These are phyloP conservation scores for Claviceps humidiphila DNA, from an alignment of 2,329 filamentous ascomycete species.

Conservation along the genomic window DNA sequence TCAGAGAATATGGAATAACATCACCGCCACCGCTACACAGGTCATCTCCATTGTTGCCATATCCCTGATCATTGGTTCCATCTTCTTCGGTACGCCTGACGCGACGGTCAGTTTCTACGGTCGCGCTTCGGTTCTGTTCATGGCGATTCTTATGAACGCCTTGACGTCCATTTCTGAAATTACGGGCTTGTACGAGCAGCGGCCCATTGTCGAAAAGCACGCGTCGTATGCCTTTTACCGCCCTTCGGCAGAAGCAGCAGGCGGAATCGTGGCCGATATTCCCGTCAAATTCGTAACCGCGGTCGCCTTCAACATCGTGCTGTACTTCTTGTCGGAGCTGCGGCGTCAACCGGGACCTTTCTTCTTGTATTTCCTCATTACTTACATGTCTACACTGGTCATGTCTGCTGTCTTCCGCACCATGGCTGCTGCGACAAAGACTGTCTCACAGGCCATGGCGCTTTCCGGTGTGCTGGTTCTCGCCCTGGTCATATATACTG, in stretches of 20 bases:
- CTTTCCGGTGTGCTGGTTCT: conserved; percentile 41
- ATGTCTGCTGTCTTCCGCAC: conserved; percentile 69
- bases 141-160: conserved; percentile 46
- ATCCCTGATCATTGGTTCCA: conserved; percentile 47
- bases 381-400: conserved; percentile 52
- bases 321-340: conserved; percentile 44
- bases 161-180: conserved; percentile 44
- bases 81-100: conserved; percentile 40
- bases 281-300: conserved; percentile 43
- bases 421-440: conserved; percentile 57
- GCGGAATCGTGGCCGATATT: conserved; percentile 40
- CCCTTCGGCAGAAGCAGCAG: conserved; percentile 38
- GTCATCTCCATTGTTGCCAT: conserved; percentile 37
- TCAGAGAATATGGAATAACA: conserved; percentile 39
- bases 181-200: conserved; percentile 28
- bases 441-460: conserved; percentile 44
- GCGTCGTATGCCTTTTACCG: conserved; percentile 37
- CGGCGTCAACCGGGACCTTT: conserved; percentile 50
- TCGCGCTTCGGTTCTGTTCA: conserved; percentile 44
- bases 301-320: conserved; percentile 37
- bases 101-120: conserved; percentile 39
- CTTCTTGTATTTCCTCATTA: conserved; percentile 64
- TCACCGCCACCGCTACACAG: conserved; percentile 31
- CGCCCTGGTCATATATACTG: conserved; percentile 48
- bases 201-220: conserved; percentile 37